These are phyloP conservation scores for Saccharomycopsis fibuligera DNA, from an alignment of 805 yeast genomes.

Conservation along the genomic window DNA sequence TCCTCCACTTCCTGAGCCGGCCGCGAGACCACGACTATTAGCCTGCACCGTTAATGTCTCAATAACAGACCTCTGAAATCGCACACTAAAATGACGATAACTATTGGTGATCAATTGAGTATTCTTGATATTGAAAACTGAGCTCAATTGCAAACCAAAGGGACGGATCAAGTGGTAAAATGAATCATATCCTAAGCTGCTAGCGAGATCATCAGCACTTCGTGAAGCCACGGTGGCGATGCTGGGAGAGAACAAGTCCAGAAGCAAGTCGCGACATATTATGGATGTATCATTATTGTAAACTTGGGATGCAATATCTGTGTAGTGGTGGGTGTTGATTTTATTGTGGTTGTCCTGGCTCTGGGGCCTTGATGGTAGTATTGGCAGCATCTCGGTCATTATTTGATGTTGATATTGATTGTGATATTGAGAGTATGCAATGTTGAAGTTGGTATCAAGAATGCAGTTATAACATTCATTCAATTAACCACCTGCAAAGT, in stretches of 20 bases:
- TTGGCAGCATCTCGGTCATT: too few species aligned
- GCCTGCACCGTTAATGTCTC: conserved; percentile 8
- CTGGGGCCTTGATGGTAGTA: too few species aligned
- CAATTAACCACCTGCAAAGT: too few species aligned
- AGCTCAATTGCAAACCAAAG: background rate
- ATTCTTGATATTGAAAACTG: conserved; percentile 18
- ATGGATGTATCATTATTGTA: conserved; percentile 8
- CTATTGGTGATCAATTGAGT: conserved; percentile 17
- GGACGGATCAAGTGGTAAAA: conserved; percentile 14
- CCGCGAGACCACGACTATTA: background rate
- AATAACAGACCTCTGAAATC: conserved; percentile 10
- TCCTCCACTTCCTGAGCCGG: too few species aligned
- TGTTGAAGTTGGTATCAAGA: too few species aligned
- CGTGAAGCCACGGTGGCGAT: conserved; percentile 6
- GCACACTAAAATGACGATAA: conserved; percentile 13
- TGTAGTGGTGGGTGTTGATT: too few species aligned
- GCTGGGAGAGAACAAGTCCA: conserved; percentile 10
- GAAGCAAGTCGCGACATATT: conserved; percentile 3
- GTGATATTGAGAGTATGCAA: too few species aligned
- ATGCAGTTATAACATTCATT: too few species aligned
- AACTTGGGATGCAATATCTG: background rate
- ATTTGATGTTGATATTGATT: too few species aligned
- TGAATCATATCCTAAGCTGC: conserved; percentile 6
- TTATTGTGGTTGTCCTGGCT: too few species aligned
- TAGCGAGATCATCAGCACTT: conserved; percentile 4